Conservation (phyloP, 305 asterid genomes). For the Solanum hybrid region DNA sequence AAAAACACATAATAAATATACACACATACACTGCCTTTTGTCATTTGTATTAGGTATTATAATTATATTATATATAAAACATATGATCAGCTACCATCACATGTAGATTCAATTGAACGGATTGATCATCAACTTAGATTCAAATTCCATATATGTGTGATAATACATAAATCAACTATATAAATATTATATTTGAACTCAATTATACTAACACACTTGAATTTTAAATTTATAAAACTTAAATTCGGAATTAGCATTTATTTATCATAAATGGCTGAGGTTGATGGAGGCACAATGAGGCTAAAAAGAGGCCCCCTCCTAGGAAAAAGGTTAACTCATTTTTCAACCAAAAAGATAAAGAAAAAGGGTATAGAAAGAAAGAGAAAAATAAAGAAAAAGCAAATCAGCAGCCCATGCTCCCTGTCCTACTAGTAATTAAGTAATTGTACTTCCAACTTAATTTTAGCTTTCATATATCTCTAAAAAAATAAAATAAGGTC, state of each 20-base stretch:
- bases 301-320: slow-evolving; percentile 39
- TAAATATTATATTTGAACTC: not conserved
- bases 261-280: not conserved
- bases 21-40: not conserved
- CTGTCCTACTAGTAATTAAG: slow-evolving; percentile 13
- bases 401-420: slow-evolving; percentile 36
- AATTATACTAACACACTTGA: not conserved
- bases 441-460: slow-evolving; percentile 5
- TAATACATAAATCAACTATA: not conserved
- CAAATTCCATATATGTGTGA: not conserved
- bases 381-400: slow-evolving; percentile 13
- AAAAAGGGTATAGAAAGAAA: slow-evolving; percentile 14
- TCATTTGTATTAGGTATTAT: not conserved
- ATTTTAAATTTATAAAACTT: not conserved
- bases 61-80: not conserved
- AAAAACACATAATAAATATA: not conserved
- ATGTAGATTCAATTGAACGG: not conserved
- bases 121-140: not conserved
- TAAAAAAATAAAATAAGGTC: too few relatives aligned
- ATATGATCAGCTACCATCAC: not conserved
- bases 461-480: not conserved
- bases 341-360: slow-evolving; percentile 41
- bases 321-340: slow-evolving; percentile 37
- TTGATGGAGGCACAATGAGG: slow-evolving; percentile 46
- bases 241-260: not conserved